Evolutionary conservation across 805 yeast genomes (phyloP).

Genomic region (Debaryomyces hansenii): DNA sequence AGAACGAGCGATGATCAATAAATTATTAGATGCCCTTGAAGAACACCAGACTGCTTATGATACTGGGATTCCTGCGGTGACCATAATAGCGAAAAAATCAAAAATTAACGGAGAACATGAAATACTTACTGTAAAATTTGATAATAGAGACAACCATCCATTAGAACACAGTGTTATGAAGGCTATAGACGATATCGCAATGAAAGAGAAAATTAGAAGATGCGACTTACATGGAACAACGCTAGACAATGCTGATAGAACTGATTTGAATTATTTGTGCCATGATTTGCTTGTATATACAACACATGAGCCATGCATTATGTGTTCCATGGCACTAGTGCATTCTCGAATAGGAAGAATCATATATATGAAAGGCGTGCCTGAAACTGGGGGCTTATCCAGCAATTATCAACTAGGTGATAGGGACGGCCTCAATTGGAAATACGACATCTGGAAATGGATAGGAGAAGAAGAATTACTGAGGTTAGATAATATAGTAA

Average conservation of each 20-base stretch:
- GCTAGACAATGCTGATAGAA: neutral
- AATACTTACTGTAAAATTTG: conserved; percentile 41
- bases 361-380: conserved; percentile 52
- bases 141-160: conserved; percentile 46
- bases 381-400: conserved; percentile 51
- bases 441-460: conserved; percentile 82
- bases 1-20: conserved; percentile 31
- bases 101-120: conserved; percentile 39
- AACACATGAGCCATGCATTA: conserved; percentile 93
- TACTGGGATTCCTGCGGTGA: conserved; percentile 45
- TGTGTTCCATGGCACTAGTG: conserved; percentile 95
- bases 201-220: conserved; percentile 46
- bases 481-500: neutral
- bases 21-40: conserved; percentile 6
- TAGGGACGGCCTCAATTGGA: conserved; percentile 78
- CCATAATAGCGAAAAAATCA: conserved; percentile 56
- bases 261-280: conserved; percentile 60
- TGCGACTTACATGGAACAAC: neutral
- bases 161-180: conserved; percentile 74
- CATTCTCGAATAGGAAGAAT: conserved; percentile 82
- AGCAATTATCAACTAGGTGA: conserved; percentile 74
- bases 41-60: conserved; percentile 6
- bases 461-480: conserved; percentile 34
- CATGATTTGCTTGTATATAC: conserved; percentile 76
- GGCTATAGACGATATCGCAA: conserved; percentile 67